Evolutionary conservation across 73 alveolate genomes (phyloP).

Genomic region (Paramecium primaurelia): DNA sequence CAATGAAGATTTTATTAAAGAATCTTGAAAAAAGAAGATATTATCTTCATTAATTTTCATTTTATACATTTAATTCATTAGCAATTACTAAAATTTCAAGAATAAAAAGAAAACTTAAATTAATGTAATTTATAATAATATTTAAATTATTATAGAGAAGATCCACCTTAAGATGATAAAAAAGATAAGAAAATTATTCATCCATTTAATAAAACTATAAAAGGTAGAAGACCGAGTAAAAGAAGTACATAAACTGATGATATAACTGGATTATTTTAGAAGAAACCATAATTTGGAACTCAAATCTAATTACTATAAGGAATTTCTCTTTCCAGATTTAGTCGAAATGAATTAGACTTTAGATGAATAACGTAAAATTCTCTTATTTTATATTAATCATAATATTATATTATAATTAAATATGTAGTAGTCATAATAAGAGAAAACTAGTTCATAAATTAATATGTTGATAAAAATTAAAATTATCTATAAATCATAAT

Average conservation of each 20-base stretch:
- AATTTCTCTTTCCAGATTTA: neutral
- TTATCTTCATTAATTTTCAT: neutral
- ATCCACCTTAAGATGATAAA: neutral
- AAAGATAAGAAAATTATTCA: neutral
- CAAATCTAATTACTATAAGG: neutral
- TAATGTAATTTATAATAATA: neutral
- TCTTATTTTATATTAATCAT: neutral
- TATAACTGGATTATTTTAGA: neutral
- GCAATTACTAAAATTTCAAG: neutral
- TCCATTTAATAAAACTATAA: neutral
- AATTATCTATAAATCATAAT: no score
- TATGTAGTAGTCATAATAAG: no score
- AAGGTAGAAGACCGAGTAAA: neutral
- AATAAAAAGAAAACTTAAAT: slow-evolving; percentile 8
- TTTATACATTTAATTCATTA: neutral
- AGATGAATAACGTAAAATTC: neutral
- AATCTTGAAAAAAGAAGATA: neutral
- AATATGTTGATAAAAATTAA: no score
- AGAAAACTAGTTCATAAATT: no score
- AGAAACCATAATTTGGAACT: neutral
- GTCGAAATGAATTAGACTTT: neutral
- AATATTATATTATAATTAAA: no score
- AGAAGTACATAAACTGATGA: neutral
- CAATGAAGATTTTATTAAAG: neutral
- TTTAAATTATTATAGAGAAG: neutral